phyloP scores from a whole-genome alignment of 2,329 filamentous ascomycete species.

The Xylaria multiplex region DNA sequence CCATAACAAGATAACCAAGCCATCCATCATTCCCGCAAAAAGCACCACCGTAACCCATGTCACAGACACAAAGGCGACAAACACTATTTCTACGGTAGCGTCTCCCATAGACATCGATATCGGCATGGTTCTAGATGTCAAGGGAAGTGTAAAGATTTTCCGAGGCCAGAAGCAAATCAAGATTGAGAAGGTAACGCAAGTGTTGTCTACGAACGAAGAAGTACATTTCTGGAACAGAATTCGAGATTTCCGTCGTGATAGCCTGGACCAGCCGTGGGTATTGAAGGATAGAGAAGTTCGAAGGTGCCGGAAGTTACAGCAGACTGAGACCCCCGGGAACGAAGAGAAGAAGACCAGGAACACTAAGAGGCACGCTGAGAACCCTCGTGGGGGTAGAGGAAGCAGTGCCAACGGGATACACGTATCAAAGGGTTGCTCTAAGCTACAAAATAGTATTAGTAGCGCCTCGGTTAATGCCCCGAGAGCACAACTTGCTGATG shows the following conservation, averaged over 20 bases:
- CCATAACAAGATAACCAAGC: constrained; percentile 4
- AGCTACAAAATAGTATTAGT: constrained; percentile 3
- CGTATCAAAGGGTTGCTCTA: constrained; percentile 4
- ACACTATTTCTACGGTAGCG: constrained; percentile 19
- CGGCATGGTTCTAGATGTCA: constrained; percentile 66
- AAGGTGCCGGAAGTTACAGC: constrained; percentile 60
- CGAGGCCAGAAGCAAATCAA: constrained; percentile 62
- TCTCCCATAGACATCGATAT: constrained; percentile 52
- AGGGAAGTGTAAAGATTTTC: constrained; percentile 61
- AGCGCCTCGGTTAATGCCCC: constrained; percentile 23
- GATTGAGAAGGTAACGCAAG: constrained; percentile 59
- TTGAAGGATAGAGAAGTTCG: constrained; percentile 60
- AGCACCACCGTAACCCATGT: neutral
- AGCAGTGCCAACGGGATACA: neutral
- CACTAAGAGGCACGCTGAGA: constrained; percentile 30
- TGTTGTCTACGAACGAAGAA: constrained; percentile 66
- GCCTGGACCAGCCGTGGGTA: constrained; percentile 66
- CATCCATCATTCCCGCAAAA: neutral
- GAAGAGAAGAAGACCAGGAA: constrained; percentile 40
- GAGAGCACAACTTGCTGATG: constrained; percentile 39
- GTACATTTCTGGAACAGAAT: constrained; percentile 68
- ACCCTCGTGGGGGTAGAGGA: neutral
- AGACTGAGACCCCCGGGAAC: constrained; percentile 45
- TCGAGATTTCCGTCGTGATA: constrained; percentile 58
- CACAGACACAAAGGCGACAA: constrained; percentile 9